Base-by-base conservation (phyloP, 2,329 filamentous ascomycete species). In the Neophaeococcomyces aloes region DNA sequence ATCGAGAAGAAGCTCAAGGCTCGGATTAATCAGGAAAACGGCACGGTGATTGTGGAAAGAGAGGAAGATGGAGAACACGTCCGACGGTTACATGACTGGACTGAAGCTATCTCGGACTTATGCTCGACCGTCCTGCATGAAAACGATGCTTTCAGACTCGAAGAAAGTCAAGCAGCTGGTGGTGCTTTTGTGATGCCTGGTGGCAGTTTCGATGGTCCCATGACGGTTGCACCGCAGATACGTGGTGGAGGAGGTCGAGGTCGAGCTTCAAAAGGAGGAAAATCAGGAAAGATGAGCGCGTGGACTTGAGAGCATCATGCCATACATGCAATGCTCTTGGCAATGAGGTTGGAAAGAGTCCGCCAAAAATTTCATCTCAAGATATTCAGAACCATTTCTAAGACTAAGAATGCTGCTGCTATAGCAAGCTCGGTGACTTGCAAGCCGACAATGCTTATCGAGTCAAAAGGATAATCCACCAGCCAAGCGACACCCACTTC, bases 1-100 rank as follows among this genome's bases (percentile, higher is more conserved):
- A 76, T 95, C 48, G 86, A 94, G 60, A 81, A 84, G 57, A 86
- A 87, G 61, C 79, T 98, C 53, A 74, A 79, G 39, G 91, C 86
- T 49, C 83, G 82, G 63, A 89, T 98, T 58, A 84, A 98, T 65
- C 86, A 96, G 66, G 79, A 87, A 63, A 75, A 77, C 46, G 87
- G 89, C 36, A 84, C 80, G 0, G 79, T 98, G 17, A 79, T 87
- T 63, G 86, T 95, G 48, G 78, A 81, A 48, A 83, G 79, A 46
- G 70, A 74, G 43, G 74, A 75, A 48, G 61, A 65, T 27, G 29
- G 40, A 35, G 81, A 84, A 59, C 83, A 87, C 49, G 71, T 86
- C 48, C 69, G 73, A 45, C 82, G 86, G 27, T 74, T 96, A 58
- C 69, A 78, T 50, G 73, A 79, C 51, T 86, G 91, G 74, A 81